Percentiles rank a stretch among this genome's conserved stretches.
Evolutionary conservation across 177 flowering plant species (phyloP).

Genomic region (Tripterygium wilfordii): DNA sequence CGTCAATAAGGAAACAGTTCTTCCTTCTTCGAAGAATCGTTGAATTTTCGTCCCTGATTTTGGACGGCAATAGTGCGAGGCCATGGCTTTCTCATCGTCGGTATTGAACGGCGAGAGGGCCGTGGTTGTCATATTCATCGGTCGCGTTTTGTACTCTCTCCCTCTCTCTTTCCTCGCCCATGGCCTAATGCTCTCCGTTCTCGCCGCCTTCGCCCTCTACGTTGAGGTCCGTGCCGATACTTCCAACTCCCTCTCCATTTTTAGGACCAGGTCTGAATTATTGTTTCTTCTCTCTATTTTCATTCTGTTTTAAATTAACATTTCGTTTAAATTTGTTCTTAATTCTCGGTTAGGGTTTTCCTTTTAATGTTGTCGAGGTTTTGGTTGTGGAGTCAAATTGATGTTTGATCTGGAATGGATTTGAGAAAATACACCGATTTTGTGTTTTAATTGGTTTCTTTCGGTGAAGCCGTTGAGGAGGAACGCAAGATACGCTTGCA

Average conservation of each 20-base stretch:
- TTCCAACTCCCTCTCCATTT: conserved; percentile 20
- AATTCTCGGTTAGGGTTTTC: too few species aligned
- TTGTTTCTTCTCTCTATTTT: background rate
- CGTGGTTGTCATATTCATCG: conserved; percentile 57
- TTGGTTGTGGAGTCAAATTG: background rate
- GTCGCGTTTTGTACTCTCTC: conserved; percentile 36
- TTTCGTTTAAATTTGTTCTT: too few species aligned
- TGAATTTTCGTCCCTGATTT: too few species aligned
- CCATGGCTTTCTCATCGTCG: conserved; percentile 16
- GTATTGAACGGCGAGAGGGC: conserved; percentile 74
- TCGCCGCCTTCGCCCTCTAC: conserved; percentile 47
- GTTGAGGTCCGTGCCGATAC: conserved; percentile 58
- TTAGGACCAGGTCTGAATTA: conserved; percentile 50
- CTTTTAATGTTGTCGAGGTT: too few species aligned
- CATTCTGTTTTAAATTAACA: too few species aligned
- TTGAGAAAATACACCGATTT: too few species aligned
- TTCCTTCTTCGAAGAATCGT: too few species aligned
- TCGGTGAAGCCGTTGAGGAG: too few species aligned
- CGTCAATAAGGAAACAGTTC: too few species aligned
- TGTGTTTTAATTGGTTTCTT: too few species aligned
- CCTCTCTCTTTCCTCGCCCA: conserved; percentile 50
- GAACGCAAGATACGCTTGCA: too few species aligned
- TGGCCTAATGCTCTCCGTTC: conserved; percentile 46
- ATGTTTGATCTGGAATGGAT: background rate
- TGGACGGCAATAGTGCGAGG: too few species aligned